Evolutionary conservation across 2,329 filamentous ascomycete genomes (phyloP), one percentile per base, ranked within the genome.

Genomic region (Claviceps paspali): DNA sequence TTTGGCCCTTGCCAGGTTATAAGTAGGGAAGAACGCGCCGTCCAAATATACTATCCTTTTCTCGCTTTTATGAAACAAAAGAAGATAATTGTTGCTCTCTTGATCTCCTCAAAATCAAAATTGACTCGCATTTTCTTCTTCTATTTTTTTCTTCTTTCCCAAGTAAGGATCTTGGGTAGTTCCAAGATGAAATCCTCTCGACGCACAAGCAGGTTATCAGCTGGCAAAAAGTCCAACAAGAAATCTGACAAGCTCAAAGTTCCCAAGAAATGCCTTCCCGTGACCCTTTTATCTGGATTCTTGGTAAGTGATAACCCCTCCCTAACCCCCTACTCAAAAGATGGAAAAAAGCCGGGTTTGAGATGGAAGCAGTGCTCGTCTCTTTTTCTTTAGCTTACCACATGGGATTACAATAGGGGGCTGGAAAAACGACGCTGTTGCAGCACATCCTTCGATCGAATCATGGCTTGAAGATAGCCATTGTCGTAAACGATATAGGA

Each of bases 401-500:
- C n/a, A n/a, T n/a, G n/a, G n/a, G n/a, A n/a, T n/a, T n/a, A n/a
- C n/a, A n/a, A n/a, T n/a, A 76, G 73, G 77, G 78, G 9, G 72
- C 75, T 32, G 79, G 79, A 1, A 83, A 83, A 52, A 82, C 79
- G 0, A 82, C 79, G 0, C 63, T 83, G 0, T 63, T 83, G 0
- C 70, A 80, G 41, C 72, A 82, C 41, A 79, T 83, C 35, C 67
- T 83, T 5, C 69, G 69, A 26, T 75, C 71, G 1, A 65, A 79
- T 4, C 79, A 83, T 53, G 75, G 77, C 1, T 62, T 82, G 7
- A 66, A 69, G 1, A 80, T 84, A 40, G 79, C 77, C 1, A 72
- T 83, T 11, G 78, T 83, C 17, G 78, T 84, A 27, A 83, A 84
- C 45, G 79, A 83, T 41, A 81, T 83, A 57, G 72, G 71, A 42